phyloP scores from a whole-genome alignment of 495 filamentous ascomycete species.

The Amphirosellinia nigrospora region DNA sequence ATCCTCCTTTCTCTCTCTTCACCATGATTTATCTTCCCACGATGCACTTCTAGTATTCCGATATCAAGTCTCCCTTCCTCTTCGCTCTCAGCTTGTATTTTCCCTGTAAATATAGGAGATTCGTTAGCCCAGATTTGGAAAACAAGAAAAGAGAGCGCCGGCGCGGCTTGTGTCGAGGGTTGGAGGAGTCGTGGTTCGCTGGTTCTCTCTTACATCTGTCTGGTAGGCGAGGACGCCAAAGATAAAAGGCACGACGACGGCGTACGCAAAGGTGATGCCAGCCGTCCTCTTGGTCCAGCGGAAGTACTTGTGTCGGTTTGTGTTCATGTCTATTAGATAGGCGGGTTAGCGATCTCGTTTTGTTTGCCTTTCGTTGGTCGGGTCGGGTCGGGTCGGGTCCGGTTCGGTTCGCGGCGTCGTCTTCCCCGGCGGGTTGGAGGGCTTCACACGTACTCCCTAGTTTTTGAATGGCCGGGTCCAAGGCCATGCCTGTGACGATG shows the following conservation, averaged over 20 bases:
- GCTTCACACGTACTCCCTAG: conserved; percentile 66
- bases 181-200: background rate
- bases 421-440: background rate
- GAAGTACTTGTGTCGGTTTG: conserved; percentile 94
- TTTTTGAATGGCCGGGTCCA: conserved; percentile 82
- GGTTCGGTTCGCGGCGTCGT: background rate
- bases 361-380: background rate
- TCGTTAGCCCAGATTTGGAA: background rate
- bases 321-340: conserved; percentile 69
- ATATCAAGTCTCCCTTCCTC: conserved; percentile 78
- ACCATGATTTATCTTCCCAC: background rate
- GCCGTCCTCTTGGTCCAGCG: conserved; percentile 86
- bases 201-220: conserved; percentile 73
- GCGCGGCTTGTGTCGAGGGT: no score
- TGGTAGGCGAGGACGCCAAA: conserved; percentile 73
- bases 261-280: conserved; percentile 75
- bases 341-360: conserved; percentile 10
- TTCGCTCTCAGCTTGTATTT: conserved; percentile 87
- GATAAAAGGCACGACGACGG: conserved; percentile 69
- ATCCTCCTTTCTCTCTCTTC: background rate
- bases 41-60: conserved; percentile 68
- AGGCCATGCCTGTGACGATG: conserved; percentile 54
- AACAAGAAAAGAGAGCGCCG: background rate
- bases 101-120: conserved; percentile 62
- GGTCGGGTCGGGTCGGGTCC: background rate